Conservation (phyloP, 2,329 filamentous ascomycete species). For the Penicillium sp. region DNA sequence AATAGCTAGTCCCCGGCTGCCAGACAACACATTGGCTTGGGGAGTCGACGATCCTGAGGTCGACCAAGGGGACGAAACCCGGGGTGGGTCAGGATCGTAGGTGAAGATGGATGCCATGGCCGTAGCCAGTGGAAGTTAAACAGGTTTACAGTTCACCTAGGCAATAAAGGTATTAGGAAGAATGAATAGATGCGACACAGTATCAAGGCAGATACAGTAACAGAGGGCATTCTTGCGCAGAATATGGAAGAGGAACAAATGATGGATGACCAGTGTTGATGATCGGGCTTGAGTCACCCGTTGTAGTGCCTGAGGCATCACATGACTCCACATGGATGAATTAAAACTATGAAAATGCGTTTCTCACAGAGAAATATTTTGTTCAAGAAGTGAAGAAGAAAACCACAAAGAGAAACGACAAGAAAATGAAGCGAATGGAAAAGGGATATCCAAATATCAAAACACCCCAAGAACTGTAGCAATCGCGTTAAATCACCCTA, state of each 20-base stretch:
- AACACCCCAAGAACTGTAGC: background rate
- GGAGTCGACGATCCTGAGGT: constrained; percentile 53
- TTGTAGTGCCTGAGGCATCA: constrained; percentile 17
- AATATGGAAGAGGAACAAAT: background rate
- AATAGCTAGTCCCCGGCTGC: constrained; percentile 23
- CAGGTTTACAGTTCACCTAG: constrained; percentile 10
- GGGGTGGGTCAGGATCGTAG: constrained; percentile 82
- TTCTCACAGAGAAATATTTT: constrained; percentile 9
- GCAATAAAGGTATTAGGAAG: constrained; percentile 13
- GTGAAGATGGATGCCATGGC: constrained; percentile 93
- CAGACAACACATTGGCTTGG: constrained; percentile 30
- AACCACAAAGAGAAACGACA: background rate
- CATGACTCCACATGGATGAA: constrained; percentile 6
- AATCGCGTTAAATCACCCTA: constrained; percentile 13
- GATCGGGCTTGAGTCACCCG: constrained; percentile 22
- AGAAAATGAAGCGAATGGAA: background rate
- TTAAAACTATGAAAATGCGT: background rate
- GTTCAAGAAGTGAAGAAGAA: background rate
- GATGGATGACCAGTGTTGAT: constrained; percentile 2
- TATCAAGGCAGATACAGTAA: background rate
- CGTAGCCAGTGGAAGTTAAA: background rate
- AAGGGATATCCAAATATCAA: constrained; percentile 1
- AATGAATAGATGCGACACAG: constrained; percentile 3
- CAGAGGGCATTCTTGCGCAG: constrained; percentile 18
- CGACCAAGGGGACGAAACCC: constrained; percentile 89